A percentile compares a stretch with the other conserved stretches of the same genome.
Evolutionary conservation across 106 monocot species (phyloP).

Genomic region (Agapanthus africanus): DNA sequence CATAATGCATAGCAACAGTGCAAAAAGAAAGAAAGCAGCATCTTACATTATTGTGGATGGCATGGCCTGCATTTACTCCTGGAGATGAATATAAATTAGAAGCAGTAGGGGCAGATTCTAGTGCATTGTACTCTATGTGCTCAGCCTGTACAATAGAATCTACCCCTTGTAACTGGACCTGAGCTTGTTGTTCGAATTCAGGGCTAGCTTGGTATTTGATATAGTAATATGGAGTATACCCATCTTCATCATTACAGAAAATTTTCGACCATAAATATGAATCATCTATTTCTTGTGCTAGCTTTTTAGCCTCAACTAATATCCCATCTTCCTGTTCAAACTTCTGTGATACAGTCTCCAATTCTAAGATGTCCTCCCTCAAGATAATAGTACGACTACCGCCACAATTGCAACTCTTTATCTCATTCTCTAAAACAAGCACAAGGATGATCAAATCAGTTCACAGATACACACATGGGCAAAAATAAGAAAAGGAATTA

Average conservation of each 20-base stretch:
- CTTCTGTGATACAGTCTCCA: constrained; percentile 33
- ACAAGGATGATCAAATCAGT: constrained; percentile 4
- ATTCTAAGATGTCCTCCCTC: constrained; percentile 31
- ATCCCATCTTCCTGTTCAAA: constrained; percentile 53
- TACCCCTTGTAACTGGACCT: background rate
- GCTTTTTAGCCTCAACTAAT: constrained; percentile 20
- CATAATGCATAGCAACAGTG: background rate
- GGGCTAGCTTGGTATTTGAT: constrained; percentile 19
- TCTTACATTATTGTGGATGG: constrained; percentile 6
- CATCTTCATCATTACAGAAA: constrained; percentile 12
- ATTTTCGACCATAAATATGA: background rate
- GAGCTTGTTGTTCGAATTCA: background rate
- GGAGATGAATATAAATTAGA: constrained; percentile 12
- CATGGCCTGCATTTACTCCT: background rate
- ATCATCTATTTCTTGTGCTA: background rate
- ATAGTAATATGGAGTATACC: constrained; percentile 41
- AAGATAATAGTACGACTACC: constrained; percentile 13
- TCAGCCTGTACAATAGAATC: background rate
- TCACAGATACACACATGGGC: background rate
- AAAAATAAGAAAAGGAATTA: background rate
- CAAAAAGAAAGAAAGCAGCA: background rate
- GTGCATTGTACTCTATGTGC: background rate
- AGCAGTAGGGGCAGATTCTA: constrained; percentile 7
- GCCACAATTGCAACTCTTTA: constrained; percentile 33
- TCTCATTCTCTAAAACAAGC: constrained; percentile 20